A percentile compares a stretch with the other conserved stretches of the same genome.
phyloP scores from a whole-genome alignment of 495 filamentous ascomycete species.

The Neurospora discreta region DNA sequence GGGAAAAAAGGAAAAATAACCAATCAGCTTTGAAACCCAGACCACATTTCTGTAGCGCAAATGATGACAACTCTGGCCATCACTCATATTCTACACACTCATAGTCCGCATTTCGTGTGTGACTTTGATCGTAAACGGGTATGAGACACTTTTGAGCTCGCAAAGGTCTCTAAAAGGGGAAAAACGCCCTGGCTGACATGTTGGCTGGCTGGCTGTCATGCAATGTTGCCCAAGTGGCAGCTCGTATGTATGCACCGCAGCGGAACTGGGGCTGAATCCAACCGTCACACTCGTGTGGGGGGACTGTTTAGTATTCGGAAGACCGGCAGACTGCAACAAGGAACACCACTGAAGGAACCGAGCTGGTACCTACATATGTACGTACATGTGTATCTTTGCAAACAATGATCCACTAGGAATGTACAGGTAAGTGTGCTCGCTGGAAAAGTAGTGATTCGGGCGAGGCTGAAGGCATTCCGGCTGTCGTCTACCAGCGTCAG shows the following conservation, averaged over 20 bases:
- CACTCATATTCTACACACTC: not conserved
- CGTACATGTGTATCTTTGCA: too few relatives aligned
- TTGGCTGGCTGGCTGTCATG: not conserved
- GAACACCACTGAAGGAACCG: not conserved
- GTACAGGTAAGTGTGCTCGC: not conserved
- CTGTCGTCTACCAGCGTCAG: not conserved
- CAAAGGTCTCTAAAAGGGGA: not conserved
- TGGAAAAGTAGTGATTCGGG: not conserved
- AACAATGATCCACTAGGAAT: not conserved
- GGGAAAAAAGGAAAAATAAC: not conserved
- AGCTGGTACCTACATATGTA: not conserved
- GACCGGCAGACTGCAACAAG: not conserved
- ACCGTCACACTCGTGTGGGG: not conserved
- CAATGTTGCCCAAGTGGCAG: not conserved
- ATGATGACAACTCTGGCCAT: not conserved
- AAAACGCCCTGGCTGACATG: not conserved
- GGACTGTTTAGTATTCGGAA: not conserved
- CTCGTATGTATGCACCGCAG: not conserved
- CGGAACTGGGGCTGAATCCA: not conserved
- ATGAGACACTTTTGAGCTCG: not conserved
- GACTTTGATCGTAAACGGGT: not conserved
- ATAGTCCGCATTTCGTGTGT: not conserved
- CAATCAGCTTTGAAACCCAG: not conserved
- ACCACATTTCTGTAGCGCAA: not conserved
- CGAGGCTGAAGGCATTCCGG: not conserved